phyloP scores from a whole-genome alignment of 2,329 filamentous ascomycete genomes.

The Fusarium coffeatum region DNA sequence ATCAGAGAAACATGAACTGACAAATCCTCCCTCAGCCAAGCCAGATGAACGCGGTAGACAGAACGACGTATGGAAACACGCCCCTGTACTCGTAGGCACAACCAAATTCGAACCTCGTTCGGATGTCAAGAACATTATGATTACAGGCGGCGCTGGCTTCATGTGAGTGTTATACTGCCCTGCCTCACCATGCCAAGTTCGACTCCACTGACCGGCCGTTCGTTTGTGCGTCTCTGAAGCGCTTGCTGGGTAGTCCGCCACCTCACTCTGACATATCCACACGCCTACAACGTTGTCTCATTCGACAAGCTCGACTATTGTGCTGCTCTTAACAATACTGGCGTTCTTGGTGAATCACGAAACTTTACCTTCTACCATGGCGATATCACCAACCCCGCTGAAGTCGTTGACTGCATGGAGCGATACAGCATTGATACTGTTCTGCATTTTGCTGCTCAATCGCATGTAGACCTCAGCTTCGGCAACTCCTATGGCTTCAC shows the following conservation, averaged over 20 bases:
- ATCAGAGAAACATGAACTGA: neutral
- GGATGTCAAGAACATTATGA: constrained; percentile 82
- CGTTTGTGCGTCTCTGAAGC: constrained; percentile 56
- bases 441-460: constrained; percentile 88
- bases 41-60: constrained; percentile 51
- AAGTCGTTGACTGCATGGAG: constrained; percentile 77
- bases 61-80: constrained; percentile 76
- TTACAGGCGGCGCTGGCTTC: constrained; percentile 87
- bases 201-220: constrained; percentile 25
- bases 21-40: constrained; percentile 15
- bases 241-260: constrained; percentile 87
- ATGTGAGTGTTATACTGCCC: constrained; percentile 67
- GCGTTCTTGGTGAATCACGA: constrained; percentile 70
- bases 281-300: constrained; percentile 81
- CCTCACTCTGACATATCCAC: constrained; percentile 77
- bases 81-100: constrained; percentile 75
- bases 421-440: constrained; percentile 81
- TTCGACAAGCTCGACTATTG: constrained; percentile 90
- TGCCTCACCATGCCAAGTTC: constrained; percentile 18
- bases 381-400: constrained; percentile 77
- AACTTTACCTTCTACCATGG: constrained; percentile 87
- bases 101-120: constrained; percentile 76
- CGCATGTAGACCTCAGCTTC: constrained; percentile 85
- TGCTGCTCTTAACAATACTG: constrained; percentile 82
- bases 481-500: constrained; percentile 86